Conservation (phyloP, 768 basidiomycete species). For the Termitomyces sp. region DNA sequence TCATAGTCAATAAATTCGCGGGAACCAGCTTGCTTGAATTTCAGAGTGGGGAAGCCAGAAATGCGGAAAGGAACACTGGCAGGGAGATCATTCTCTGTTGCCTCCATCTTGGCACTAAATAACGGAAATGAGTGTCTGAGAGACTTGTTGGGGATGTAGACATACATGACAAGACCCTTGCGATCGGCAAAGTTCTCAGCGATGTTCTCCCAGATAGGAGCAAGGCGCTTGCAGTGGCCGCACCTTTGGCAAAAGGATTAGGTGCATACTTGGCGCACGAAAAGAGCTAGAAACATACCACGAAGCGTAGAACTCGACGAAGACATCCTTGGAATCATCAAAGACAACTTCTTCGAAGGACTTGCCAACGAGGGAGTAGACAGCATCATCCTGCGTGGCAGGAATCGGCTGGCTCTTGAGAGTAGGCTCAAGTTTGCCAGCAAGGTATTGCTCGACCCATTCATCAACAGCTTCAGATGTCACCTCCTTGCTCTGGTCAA, state of each 20-base stretch:
- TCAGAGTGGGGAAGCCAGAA: constrained; percentile 88
- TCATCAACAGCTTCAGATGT: constrained; percentile 49
- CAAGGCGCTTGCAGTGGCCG: constrained; percentile 95
- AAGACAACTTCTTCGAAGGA: constrained; percentile 83
- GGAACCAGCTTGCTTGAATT: constrained; percentile 90
- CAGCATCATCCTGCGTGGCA: constrained; percentile 73
- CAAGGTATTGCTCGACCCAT: constrained; percentile 61
- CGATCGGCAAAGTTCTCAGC: constrained; percentile 76
- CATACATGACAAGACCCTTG: constrained; percentile 79
- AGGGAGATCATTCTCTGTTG: constrained; percentile 94
- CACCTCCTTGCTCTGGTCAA: constrained; percentile 61
- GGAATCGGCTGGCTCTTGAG: constrained; percentile 92
- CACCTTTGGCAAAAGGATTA: constrained; percentile 44
- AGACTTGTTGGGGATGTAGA: constrained; percentile 4
- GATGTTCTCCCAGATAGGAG: constrained; percentile 89
- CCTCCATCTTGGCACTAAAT: constrained; percentile 89
- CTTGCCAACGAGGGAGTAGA: constrained; percentile 80
- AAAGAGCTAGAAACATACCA: constrained; percentile 54
- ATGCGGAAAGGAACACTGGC: constrained; percentile 83
- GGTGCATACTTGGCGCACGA: not conserved
- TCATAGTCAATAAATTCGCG: constrained; percentile 88
- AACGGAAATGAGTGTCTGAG: constrained; percentile 9
- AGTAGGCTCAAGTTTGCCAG: constrained; percentile 70
- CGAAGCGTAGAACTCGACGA: constrained; percentile 94
- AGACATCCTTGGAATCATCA: constrained; percentile 89